These are phyloP conservation scores for Penicillium italicum DNA, from an alignment of 2,329 filamentous ascomycete species.

Conservation along the genomic window DNA sequence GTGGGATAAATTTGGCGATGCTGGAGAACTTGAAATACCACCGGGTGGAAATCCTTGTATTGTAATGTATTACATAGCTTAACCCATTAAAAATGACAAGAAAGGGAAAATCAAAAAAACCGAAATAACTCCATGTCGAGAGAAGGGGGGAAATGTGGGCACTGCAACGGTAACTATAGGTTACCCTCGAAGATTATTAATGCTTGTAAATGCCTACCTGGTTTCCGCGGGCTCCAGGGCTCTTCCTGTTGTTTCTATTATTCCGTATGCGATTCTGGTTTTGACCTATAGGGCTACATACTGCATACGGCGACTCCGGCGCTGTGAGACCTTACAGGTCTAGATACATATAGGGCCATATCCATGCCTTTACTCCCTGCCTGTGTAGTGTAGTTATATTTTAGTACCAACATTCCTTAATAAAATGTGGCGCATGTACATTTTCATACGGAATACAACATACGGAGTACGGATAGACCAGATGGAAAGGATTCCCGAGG, in stretches of 20 bases:
- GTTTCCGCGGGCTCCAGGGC: not conserved
- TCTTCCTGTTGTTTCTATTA: not conserved
- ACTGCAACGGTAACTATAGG: constrained; percentile 9
- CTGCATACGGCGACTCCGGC: constrained; percentile 8
- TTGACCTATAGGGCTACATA: constrained; percentile 10
- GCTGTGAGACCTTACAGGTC: constrained; percentile 1
- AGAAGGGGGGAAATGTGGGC: constrained; percentile 8
- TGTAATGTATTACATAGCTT: constrained; percentile 1
- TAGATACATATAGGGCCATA: not conserved
- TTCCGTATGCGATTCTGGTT: not conserved
- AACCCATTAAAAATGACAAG: not conserved
- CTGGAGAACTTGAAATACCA: constrained; percentile 19
- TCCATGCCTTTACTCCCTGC: not conserved
- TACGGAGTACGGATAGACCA: not conserved
- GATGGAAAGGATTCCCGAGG: not conserved
- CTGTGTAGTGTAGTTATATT: not conserved
- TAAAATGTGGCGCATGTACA: not conserved
- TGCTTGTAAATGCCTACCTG: not conserved
- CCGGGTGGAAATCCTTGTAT: constrained; percentile 6
- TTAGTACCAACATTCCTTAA: not conserved
- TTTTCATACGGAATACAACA: not conserved
- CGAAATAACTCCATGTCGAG: not conserved
- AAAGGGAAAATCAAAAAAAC: not conserved
- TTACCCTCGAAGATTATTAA: constrained; percentile 6
- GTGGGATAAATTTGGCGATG: constrained; percentile 27